A percentile compares a stretch with the other conserved stretches of the same genome.
phyloP scores from a whole-genome alignment of 2,329 filamentous ascomycete genomes.

The Arthrobotrys conoides region DNA sequence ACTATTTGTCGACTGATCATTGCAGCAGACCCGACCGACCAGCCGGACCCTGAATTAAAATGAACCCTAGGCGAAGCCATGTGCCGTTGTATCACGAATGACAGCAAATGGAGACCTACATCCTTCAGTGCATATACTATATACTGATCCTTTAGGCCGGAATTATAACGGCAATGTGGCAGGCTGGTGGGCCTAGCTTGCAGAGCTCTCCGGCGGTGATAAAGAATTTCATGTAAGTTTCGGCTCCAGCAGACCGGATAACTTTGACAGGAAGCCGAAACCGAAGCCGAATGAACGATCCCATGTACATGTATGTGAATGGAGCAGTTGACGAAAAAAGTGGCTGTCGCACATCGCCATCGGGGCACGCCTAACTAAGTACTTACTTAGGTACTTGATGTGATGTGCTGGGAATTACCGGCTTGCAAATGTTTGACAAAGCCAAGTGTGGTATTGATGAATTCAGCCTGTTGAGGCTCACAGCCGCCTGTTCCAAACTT shows the following conservation, averaged over 20 bases:
- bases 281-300: constrained; percentile 38
- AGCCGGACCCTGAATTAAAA: constrained; percentile 31
- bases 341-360: constrained; percentile 48
- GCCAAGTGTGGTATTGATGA: neutral
- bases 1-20: constrained; percentile 31
- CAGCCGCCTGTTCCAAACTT: constrained; percentile 23
- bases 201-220: constrained; percentile 8
- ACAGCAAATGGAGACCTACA: constrained; percentile 12
- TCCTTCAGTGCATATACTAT: too few relatives aligned
- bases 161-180: constrained; percentile 12
- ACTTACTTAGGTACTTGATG: neutral
- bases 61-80: constrained; percentile 19
- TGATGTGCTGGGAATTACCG: too few relatives aligned
- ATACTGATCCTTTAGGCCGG: constrained; percentile 40
- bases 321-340: constrained; percentile 12
- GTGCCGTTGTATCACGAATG: constrained; percentile 30
- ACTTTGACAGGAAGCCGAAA: constrained; percentile 35
- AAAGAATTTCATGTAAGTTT: neutral
- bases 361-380: constrained; percentile 36
- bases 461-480: constrained; percentile 33
- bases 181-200: constrained; percentile 19
- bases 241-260: constrained; percentile 17
- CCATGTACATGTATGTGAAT: constrained; percentile 8
- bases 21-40: constrained; percentile 19
- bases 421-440: too few relatives aligned